Evolutionary conservation across 2,329 filamentous ascomycete species (phyloP), one percentile per base, ranked within the genome.

Genomic region (Fusarium guadeloupense): DNA sequence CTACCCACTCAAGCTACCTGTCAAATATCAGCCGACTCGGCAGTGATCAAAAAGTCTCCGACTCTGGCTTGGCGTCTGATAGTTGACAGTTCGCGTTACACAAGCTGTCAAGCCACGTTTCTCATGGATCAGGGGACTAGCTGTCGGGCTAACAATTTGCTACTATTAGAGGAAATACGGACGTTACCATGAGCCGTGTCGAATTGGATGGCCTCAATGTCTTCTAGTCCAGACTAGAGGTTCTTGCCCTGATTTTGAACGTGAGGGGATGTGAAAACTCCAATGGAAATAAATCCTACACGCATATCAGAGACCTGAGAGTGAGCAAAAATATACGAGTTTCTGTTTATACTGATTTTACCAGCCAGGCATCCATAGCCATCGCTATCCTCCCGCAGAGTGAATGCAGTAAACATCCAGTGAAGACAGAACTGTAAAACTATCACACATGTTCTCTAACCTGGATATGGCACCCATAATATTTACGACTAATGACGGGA

Each of bases 11-110:
- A 46, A 28, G 3, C 13, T 40, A 33, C 49, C 26, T 53, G 49
- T 40, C 49, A 53, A 23, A 37, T 53, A 25, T 53, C 35, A 53
- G 35, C 21, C 23, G 20, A 34, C 34, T 40, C 26, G 33, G 30
- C 7, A 35, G 46, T 28, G 19, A 34, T 8, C 26, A 35, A 21
- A 59, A 63, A 59, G 26, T 59, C 59, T 45, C 59, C 55, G 52
- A 64, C 33, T 23, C 34, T 17, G 38, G 41, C 55, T 64, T 64
- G 50, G 60, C 50, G 26, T 14, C 30, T 35, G 42, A 7, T 19
- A 52, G 20, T 33, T 64, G 60, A 64, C 39, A 61, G 46, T 38
- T 64, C 49, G 31, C 20, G 34, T 61, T 48, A 23, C 43, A 64
- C 50, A 30, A 43, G 16, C 28, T 19, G 31, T 21, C 26, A 20